Conservation (phyloP, 305 asterid genomes). For the Fraxinus baroniana region DNA sequence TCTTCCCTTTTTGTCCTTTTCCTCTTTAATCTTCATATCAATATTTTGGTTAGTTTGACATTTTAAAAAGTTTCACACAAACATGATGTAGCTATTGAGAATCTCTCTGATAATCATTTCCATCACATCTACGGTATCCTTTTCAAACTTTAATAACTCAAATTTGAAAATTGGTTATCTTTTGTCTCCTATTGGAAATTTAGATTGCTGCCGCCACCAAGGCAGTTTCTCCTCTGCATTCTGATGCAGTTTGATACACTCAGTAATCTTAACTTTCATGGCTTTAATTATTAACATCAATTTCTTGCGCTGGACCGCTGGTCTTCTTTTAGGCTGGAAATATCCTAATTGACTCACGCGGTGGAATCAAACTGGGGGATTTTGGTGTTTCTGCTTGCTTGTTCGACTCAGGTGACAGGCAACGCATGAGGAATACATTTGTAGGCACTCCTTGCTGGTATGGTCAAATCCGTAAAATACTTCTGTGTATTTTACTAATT, state of each 20-base stretch:
- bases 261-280: not conserved
- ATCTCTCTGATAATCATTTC: not conserved
- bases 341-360: constrained; percentile 76
- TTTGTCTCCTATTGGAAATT: not conserved
- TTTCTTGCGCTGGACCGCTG: not conserved
- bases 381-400: constrained; percentile 98
- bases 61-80: not conserved
- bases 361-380: constrained; percentile 90
- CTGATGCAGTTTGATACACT: not conserved
- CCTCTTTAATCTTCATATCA: not conserved
- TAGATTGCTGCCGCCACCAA: not conserved
- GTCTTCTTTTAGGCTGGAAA: constrained; percentile 76
- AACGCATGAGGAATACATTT: constrained; percentile 89
- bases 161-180: constrained; percentile 6
- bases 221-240: not conserved
- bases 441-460: constrained; percentile 99
- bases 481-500: not conserved
- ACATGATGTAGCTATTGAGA: not conserved
- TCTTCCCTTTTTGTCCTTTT: constrained; percentile 4
- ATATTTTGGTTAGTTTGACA: constrained; percentile 1
- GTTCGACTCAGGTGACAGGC: constrained; percentile 95
- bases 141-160: not conserved
- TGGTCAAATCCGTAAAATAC: constrained; percentile 21
- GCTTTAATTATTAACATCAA: constrained; percentile 8
- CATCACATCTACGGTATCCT: constrained; percentile 8